phyloP scores from a whole-genome alignment of 495 filamentous ascomycete species.

The Penicillium flavigenum region DNA sequence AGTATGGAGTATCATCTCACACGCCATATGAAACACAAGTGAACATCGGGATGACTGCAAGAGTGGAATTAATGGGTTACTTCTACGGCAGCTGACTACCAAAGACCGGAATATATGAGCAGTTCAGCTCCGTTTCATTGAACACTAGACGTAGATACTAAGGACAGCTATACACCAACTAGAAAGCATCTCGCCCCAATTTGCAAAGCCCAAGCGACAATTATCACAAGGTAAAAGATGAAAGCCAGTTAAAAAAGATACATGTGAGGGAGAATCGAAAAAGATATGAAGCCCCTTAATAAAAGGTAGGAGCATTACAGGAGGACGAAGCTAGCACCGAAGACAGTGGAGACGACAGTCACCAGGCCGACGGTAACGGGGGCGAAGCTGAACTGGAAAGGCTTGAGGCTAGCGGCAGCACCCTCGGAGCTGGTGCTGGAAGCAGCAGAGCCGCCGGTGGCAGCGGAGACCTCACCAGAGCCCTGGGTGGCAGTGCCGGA shows the following conservation, averaged over 20 bases:
- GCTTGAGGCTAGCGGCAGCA: slow-evolving; percentile 47
- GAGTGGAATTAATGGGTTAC: not conserved
- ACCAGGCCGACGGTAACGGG: slow-evolving; percentile 55
- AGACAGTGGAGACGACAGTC: slow-evolving; percentile 58
- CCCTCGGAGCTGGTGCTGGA: slow-evolving; percentile 39
- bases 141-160: slow-evolving; percentile 14
- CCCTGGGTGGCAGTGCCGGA: slow-evolving; percentile 62
- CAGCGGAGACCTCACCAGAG: slow-evolving; percentile 52
- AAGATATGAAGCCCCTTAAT: slow-evolving; percentile 2
- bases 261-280: slow-evolving; percentile 18
- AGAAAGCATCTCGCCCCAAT: slow-evolving; percentile 11
- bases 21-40: too few relatives aligned
- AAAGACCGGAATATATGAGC: slow-evolving; percentile 2
- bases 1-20: too few relatives aligned
- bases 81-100: not conserved
- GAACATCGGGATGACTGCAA: too few relatives aligned
- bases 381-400: slow-evolving; percentile 49
- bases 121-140: slow-evolving; percentile 12
- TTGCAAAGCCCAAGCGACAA: not conserved
- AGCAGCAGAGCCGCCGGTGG: slow-evolving; percentile 26
- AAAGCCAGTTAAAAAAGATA: slow-evolving; percentile 23
- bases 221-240: slow-evolving; percentile 6
- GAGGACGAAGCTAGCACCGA: slow-evolving; percentile 59
- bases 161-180: slow-evolving; percentile 23
- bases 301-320: slow-evolving; percentile 29